Conservation (phyloP, 1,284 basidiomycete species). For the Heliocybe sulcata region DNA sequence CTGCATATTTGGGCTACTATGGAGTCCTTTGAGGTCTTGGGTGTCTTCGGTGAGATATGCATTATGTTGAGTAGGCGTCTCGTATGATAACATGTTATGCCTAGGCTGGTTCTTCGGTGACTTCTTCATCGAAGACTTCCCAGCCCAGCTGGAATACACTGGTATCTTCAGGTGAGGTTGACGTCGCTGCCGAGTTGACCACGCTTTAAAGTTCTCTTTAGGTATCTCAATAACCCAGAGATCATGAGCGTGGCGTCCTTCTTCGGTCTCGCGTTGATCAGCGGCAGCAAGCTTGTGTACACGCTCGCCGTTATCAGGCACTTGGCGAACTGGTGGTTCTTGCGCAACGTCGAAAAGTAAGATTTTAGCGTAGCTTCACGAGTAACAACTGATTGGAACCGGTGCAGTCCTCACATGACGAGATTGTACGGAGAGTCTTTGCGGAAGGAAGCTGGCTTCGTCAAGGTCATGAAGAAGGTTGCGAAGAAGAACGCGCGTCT, state of each 20-base stretch:
- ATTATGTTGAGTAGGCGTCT: neutral
- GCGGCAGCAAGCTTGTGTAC: constrained; percentile 83
- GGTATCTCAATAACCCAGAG: constrained; percentile 94
- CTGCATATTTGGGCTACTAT: constrained; percentile 89
- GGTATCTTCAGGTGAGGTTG: constrained; percentile 79
- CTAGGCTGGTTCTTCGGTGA: constrained; percentile 96
- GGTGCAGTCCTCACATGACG: constrained; percentile 87
- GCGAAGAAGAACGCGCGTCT: constrained; percentile 76
- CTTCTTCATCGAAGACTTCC: constrained; percentile 95
- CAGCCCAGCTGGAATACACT: constrained; percentile 87
- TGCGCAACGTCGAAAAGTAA: constrained; percentile 82
- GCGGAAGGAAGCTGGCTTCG: constrained; percentile 92
- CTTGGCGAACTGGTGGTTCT: constrained; percentile 88
- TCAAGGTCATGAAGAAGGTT: constrained; percentile 92
- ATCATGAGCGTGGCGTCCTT: constrained; percentile 94
- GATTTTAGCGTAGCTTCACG: no score
- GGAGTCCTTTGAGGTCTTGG: constrained; percentile 89
- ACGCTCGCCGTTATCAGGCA: constrained; percentile 81
- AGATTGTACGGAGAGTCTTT: constrained; percentile 91
- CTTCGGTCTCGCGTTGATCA: constrained; percentile 89
- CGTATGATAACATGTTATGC: neutral
- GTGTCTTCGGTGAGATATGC: constrained; percentile 67
- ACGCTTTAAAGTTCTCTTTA: constrained; percentile 14
- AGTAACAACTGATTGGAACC: neutral
- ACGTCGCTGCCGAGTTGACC: neutral